phyloP scores from a whole-genome alignment of 1,284 basidiomycete genomes.

The Puccinia hordei region DNA sequence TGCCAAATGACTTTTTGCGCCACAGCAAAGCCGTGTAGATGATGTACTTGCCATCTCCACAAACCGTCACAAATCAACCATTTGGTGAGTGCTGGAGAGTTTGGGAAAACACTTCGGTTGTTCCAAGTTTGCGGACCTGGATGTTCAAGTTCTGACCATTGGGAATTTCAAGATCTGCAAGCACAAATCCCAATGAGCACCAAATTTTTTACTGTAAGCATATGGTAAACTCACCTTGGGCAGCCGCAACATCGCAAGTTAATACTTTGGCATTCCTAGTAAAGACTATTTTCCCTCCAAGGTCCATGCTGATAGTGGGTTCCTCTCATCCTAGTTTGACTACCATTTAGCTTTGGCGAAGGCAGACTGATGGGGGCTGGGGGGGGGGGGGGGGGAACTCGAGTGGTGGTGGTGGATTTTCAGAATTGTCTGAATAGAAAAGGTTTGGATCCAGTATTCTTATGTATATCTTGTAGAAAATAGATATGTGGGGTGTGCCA shows the following conservation, averaged over 20 bases:
- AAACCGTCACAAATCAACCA: conserved; percentile 92
- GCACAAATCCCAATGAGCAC: conserved; percentile 43
- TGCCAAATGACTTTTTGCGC: conserved; percentile 97
- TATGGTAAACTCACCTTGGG: conserved; percentile 53
- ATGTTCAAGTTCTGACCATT: conserved; percentile 82
- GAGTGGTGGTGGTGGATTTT: no score
- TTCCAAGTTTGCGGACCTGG: conserved; percentile 84
- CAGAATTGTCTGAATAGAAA: no score
- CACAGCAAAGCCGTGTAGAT: conserved; percentile 98
- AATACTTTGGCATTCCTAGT: conserved; percentile 89
- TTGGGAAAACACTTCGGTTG: conserved; percentile 90
- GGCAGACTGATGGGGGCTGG: no score
- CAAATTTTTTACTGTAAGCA: conserved; percentile 26
- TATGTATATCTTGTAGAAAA: no score
- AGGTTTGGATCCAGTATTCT: no score
- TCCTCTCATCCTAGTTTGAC: conserved; percentile 95
- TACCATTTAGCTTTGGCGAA: no score
- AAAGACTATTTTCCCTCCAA: conserved; percentile 90
- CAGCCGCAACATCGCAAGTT: conserved; percentile 76
- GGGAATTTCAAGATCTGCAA: conserved; percentile 65
- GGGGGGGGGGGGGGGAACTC: no score
- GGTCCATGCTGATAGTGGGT: conserved; percentile 94
- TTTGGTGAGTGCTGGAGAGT: conserved; percentile 88
- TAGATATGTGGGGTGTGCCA: no score
- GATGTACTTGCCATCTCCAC: conserved; percentile 93